These are phyloP conservation scores for Solanum chilense DNA, from an alignment of 257 asterid genomes.

Conservation along the genomic window DNA sequence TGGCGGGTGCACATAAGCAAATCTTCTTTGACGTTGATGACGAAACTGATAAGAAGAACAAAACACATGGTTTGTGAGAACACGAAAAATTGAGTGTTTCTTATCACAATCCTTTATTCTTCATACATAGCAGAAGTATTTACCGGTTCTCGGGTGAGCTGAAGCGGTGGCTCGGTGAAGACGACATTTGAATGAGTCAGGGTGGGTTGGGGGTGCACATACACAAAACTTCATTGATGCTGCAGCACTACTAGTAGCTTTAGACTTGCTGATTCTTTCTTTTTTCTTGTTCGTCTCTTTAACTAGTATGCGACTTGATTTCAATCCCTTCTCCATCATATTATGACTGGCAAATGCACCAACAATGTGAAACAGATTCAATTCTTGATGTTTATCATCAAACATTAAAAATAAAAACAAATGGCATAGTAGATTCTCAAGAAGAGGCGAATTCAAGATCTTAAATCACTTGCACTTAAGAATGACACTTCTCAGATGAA, in stretches of 20 bases:
- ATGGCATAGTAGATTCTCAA: not conserved
- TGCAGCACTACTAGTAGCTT: not conserved
- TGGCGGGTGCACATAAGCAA: conserved; percentile 3
- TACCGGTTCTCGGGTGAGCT: not conserved
- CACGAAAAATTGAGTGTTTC: not conserved
- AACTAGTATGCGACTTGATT: not conserved
- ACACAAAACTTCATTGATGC: not conserved
- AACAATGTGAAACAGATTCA: not conserved
- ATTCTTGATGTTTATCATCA: not conserved
- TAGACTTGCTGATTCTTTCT: not conserved
- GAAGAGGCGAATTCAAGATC: not conserved
- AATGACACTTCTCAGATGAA: not conserved
- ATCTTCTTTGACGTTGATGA: not conserved
- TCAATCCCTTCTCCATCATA: not conserved
- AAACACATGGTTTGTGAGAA: not conserved
- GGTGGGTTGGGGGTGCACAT: conserved; percentile 4
- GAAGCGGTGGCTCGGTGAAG: not conserved
- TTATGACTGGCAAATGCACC: not conserved
- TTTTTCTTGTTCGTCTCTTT: not conserved
- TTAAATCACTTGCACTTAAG: not conserved
- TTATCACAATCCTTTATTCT: not conserved
- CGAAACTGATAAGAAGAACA: not conserved
- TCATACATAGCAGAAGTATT: not conserved
- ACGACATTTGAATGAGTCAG: conserved; percentile 7
- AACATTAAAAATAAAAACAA: not conserved